These are phyloP conservation scores for Fusarium sp. DNA, from an alignment of 2,329 filamentous ascomycete species.

Conservation along the genomic window DNA sequence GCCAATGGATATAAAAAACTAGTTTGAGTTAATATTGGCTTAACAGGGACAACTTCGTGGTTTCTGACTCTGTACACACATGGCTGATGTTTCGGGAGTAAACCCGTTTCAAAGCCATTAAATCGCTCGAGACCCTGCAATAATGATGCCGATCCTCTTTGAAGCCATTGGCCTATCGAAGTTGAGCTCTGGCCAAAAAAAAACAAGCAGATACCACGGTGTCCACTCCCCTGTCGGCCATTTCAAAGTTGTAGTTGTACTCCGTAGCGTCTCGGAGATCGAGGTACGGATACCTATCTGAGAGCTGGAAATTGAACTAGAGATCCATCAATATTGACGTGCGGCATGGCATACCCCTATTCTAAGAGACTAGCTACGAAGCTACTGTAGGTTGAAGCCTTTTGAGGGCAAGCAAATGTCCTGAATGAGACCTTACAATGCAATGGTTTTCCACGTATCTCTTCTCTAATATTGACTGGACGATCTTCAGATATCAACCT, in stretches of 20 bases:
- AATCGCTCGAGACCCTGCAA: constrained; percentile 36
- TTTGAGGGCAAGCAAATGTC: neutral
- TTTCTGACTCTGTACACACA: neutral
- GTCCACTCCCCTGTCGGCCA: constrained; percentile 34
- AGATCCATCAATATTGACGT: constrained; percentile 21
- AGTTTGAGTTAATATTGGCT: constrained; percentile 5
- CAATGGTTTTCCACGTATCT: no score
- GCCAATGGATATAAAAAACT: constrained; percentile 23
- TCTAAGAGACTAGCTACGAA: neutral
- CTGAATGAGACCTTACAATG: neutral
- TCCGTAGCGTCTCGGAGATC: constrained; percentile 22
- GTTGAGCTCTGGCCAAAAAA: constrained; percentile 19
- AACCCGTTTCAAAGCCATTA: constrained; percentile 19
- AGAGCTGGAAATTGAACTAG: constrained; percentile 22
- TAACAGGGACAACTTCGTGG: constrained; percentile 3
- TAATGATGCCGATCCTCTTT: constrained; percentile 37
- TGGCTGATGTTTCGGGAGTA: constrained; percentile 1
- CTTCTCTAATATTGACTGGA: no score
- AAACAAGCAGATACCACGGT: constrained; percentile 8
- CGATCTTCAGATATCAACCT: neutral
- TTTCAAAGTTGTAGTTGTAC: constrained; percentile 34
- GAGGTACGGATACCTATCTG: constrained; percentile 4
- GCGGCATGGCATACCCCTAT: neutral
- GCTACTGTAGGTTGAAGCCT: no score
- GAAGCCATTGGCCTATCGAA: constrained; percentile 45